A percentile compares a stretch with the other conserved stretches of the same genome.
Conservation (phyloP, 768 basidiomycete species). For the Fibroporia radiculosa region DNA sequence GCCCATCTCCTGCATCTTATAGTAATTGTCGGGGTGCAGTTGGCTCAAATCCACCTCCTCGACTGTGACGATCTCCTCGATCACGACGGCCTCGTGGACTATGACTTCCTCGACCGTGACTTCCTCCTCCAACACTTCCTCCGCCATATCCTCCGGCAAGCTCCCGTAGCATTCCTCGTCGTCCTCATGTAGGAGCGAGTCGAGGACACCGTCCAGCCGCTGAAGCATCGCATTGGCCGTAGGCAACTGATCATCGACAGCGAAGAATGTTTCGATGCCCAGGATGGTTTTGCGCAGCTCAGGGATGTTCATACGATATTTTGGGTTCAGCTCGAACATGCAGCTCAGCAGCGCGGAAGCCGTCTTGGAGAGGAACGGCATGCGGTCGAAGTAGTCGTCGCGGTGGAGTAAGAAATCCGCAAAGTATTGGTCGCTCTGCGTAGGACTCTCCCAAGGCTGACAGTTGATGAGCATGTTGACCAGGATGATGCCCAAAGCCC, state of each 20-base stretch:
- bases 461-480: constrained; percentile 39
- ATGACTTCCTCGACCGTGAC: background rate
- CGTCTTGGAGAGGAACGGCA: constrained; percentile 42
- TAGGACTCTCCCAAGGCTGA: constrained; percentile 44
- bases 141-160: background rate
- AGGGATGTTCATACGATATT: constrained; percentile 48
- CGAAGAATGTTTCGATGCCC: constrained; percentile 44
- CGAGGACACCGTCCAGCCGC: background rate
- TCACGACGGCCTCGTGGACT: background rate
- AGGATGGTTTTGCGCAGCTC: constrained; percentile 53
- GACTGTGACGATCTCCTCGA: background rate
- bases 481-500: constrained; percentile 33
- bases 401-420: constrained; percentile 34
- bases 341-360: constrained; percentile 39
- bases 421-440: constrained; percentile 41
- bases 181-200: too few relatives aligned
- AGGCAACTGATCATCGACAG: background rate
- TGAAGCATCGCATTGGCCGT: background rate
- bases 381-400: constrained; percentile 44
- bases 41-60: constrained; percentile 3
- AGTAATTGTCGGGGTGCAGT: background rate
- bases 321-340: constrained; percentile 61
- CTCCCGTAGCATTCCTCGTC: too few relatives aligned
- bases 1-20: background rate
- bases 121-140: background rate